phyloP scores from a whole-genome alignment of 306 rosid genomes.

The Cercis canadensis region DNA sequence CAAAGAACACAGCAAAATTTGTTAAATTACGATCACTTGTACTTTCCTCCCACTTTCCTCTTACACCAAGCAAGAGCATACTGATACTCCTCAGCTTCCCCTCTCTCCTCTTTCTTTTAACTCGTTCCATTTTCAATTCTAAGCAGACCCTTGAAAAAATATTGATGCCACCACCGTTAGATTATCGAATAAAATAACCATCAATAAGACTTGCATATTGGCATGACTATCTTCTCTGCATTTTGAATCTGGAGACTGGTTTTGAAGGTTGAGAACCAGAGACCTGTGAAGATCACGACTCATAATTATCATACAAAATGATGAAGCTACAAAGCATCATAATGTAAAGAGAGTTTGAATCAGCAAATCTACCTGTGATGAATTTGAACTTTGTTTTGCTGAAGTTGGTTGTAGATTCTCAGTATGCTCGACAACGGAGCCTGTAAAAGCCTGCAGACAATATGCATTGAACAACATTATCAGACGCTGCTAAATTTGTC shows the following conservation, averaged over 20 bases:
- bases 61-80: too few relatives aligned
- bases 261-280: conserved; percentile 66
- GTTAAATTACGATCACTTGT: not conserved
- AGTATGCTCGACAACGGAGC: conserved; percentile 75
- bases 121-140: conserved; percentile 32
- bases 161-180: conserved; percentile 10
- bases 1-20: conserved; percentile 15
- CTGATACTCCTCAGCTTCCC: too few relatives aligned
- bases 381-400: conserved; percentile 46
- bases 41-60: too few relatives aligned
- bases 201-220: conserved; percentile 11
- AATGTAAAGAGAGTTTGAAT: not conserved
- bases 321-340: conserved; percentile 25
- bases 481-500: not conserved
- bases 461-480: conserved; percentile 1
- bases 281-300: conserved; percentile 44
- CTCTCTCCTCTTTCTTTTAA: not conserved
- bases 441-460: conserved; percentile 79
- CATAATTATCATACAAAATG: conserved; percentile 23
- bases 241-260: conserved; percentile 90
- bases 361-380: conserved; percentile 59
- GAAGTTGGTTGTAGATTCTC: conserved; percentile 45
- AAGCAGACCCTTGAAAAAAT: conserved; percentile 15
- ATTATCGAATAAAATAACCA: conserved; percentile 23
- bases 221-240: conserved; percentile 72